Evolutionary conservation across 2,329 filamentous ascomycete genomes (phyloP).

Genomic region (Pseudocercospora crystallina): DNA sequence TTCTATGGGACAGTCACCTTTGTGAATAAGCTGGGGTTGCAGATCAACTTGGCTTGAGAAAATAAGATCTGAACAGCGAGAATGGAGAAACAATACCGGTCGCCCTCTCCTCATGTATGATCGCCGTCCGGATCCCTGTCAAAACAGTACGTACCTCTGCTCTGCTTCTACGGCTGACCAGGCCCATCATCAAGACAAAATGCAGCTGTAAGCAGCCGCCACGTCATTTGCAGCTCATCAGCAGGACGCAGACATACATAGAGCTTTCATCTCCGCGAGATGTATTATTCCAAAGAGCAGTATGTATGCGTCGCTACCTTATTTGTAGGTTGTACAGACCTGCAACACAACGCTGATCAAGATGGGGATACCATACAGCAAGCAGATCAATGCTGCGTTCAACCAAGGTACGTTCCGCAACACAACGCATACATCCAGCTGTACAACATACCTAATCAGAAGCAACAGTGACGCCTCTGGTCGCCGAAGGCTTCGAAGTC

Average conservation of each 20-base stretch:
- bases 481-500: constrained; percentile 50
- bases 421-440: neutral
- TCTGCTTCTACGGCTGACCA: no score
- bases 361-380: constrained; percentile 56
- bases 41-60: constrained; percentile 14
- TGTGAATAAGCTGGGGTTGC: constrained; percentile 16
- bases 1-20: constrained; percentile 24
- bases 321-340: no score
- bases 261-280: no score
- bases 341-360: constrained; percentile 10
- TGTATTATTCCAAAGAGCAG: no score
- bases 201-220: no score
- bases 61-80: no score
- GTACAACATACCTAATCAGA: neutral
- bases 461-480: constrained; percentile 52
- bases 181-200: no score
- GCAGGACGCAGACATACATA: neutral
- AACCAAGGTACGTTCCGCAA: constrained; percentile 36
- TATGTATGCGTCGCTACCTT: no score
- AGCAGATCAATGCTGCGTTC: constrained; percentile 53
- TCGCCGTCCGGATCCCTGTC: no score
- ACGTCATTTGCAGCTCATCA: neutral
- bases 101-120: no score
- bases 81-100: no score
- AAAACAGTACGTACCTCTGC: no score